Conservation (phyloP, 768 basidiomycete genomes). For the Exidia glandulosa region DNA sequence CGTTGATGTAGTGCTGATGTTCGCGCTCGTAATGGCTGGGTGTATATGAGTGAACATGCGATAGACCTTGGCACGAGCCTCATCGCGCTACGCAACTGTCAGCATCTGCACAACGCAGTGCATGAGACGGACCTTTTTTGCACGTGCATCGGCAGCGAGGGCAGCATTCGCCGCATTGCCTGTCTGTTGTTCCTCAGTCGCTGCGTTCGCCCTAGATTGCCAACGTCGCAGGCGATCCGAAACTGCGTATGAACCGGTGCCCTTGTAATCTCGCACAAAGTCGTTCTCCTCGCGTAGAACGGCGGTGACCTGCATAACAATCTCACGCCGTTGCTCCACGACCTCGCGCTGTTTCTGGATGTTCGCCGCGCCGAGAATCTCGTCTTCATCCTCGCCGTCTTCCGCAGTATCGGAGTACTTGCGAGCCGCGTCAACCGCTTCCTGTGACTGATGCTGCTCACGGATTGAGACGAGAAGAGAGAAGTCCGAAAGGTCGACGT, state of each 20-base stretch:
- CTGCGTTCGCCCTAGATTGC: neutral
- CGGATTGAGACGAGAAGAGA: neutral
- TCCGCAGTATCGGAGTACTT: neutral
- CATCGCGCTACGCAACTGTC: neutral
- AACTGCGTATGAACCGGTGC: neutral
- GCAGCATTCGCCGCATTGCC: neutral
- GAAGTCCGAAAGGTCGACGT: neutral
- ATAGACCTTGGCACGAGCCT: neutral
- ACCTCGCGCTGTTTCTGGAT: neutral
- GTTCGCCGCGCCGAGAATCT: no score
- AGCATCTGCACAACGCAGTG: neutral
- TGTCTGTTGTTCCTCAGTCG: neutral
- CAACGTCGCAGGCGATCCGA: neutral
- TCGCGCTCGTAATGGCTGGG: neutral
- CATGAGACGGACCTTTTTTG: neutral
- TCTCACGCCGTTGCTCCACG: neutral
- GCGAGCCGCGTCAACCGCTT: neutral
- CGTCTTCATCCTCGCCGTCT: neutral
- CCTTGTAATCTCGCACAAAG: neutral
- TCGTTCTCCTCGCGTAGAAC: neutral
- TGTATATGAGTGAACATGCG: no score
- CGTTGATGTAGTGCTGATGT: neutral
- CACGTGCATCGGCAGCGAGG: neutral
- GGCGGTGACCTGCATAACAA: neutral
- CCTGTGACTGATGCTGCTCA: neutral